Conservation (phyloP, 306 rosid species). For the Vigna angularis region DNA sequence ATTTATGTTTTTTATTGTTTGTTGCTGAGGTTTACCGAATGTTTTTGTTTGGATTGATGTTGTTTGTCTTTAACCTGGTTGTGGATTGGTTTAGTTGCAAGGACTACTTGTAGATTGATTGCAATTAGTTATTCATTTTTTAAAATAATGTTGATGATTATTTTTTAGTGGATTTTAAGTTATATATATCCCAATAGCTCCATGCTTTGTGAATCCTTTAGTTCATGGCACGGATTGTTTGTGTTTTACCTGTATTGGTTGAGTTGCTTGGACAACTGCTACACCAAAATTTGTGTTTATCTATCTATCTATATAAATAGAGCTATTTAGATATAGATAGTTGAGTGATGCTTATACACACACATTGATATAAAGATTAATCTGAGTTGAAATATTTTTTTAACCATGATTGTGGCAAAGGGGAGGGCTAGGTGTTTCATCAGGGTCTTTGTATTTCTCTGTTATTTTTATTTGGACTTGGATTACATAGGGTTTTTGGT, state of each 20-base stretch:
- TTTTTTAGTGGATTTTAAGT: not conserved
- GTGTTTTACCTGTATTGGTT: slow-evolving; percentile 22
- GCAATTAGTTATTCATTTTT: not conserved
- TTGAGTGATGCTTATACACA: no score
- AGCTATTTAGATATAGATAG: not conserved
- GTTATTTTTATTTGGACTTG: not conserved
- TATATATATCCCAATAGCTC: not conserved
- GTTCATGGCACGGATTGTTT: not conserved
- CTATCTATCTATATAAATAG: not conserved
- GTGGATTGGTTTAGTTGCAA: not conserved
- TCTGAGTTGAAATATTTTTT: not conserved
- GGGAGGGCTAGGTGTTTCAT: not conserved
- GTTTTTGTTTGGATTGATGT: not conserved
- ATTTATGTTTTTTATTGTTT: no score
- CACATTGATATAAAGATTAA: not conserved
- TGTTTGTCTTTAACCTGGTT: slow-evolving; percentile 1
- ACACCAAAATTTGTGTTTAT: no score
- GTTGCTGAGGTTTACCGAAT: not conserved
- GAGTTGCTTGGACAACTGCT: not conserved
- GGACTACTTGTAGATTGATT: not conserved
- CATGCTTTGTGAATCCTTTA: slow-evolving; percentile 4
- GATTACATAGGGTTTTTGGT: not conserved
- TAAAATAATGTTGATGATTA: no score
- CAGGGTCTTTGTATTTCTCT: slow-evolving; percentile 14
- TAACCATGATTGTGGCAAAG: not conserved